Evolutionary conservation across 192 early-diverging fungal genomes (phyloP).

Genomic region (Coemansia sp.): DNA sequence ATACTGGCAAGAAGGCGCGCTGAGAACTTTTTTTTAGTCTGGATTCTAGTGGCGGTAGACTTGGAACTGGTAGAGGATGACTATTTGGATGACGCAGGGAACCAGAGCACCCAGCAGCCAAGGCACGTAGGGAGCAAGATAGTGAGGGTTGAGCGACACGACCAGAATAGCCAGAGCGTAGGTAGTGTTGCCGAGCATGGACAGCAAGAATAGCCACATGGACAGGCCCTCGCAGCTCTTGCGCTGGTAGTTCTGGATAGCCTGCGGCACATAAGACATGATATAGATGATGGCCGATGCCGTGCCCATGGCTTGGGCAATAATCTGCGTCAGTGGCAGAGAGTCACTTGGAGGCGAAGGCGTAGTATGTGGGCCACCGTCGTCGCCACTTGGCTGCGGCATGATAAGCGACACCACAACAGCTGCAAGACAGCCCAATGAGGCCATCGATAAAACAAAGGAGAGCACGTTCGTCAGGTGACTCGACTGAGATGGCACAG

Average conservation of each 20-base stretch:
- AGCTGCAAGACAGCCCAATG: conserved; percentile 26
- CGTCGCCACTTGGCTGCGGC: neutral
- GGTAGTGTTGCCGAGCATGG: conserved; percentile 70
- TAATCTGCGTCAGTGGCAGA: conserved; percentile 20
- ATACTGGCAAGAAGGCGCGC: neutral
- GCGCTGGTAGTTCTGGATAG: conserved; percentile 69
- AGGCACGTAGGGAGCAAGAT: conserved; percentile 64
- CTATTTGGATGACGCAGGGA: conserved; percentile 75
- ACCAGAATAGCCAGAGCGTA: conserved; percentile 73
- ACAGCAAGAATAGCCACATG: conserved; percentile 76
- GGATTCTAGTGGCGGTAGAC: conserved; percentile 50
- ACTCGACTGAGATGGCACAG: conserved; percentile 10
- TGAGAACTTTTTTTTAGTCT: neutral
- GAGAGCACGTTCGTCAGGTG: conserved; percentile 21
- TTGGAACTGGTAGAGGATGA: conserved; percentile 71
- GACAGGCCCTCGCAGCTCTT: conserved; percentile 79
- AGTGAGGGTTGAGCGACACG: conserved; percentile 63
- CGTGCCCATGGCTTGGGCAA: conserved; percentile 47
- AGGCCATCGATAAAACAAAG: conserved; percentile 23
- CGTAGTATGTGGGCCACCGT: neutral
- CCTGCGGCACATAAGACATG: conserved; percentile 75
- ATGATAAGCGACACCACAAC: conserved; percentile 26
- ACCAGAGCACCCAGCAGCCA: conserved; percentile 76
- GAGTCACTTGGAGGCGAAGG: neutral
- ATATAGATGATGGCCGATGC: conserved; percentile 46